These are phyloP conservation scores for Lablab purpureus DNA, from an alignment of 306 rosid genomes.

Conservation along the genomic window DNA sequence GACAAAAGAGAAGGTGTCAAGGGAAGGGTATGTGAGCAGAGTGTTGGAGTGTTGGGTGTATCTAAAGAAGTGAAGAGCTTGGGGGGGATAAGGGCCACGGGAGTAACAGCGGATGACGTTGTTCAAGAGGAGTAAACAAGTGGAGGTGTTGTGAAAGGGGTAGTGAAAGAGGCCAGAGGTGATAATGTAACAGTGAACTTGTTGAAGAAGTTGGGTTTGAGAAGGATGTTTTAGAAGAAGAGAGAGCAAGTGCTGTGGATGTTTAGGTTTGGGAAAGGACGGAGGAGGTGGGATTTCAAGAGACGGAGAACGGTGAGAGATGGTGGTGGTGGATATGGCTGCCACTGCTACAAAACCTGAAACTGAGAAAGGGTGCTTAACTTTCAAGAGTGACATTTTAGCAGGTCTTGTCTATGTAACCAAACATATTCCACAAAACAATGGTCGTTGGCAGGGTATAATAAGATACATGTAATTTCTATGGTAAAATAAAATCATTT, in stretches of 20 bases:
- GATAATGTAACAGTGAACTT: slow-evolving; percentile 7
- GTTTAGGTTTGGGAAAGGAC: background rate
- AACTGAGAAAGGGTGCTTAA: background rate
- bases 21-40: background rate
- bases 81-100: background rate
- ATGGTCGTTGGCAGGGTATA: too few relatives aligned
- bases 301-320: background rate
- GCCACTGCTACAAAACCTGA: background rate
- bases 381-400: background rate
- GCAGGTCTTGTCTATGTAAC: too few relatives aligned
- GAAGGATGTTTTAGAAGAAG: slow-evolving; percentile 3
- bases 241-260: slow-evolving; percentile 9
- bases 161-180: background rate
- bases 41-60: slow-evolving; percentile 5
- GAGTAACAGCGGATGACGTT: slow-evolving; percentile 9
- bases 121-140: slow-evolving; percentile 20
- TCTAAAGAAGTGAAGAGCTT: slow-evolving; percentile 8
- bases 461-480: too few relatives aligned
- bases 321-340: background rate
- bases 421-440: too few relatives aligned
- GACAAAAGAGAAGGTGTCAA: slow-evolving; percentile 10
- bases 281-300: background rate
- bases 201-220: background rate
- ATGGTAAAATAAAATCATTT: too few relatives aligned
- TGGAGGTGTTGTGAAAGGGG: background rate